phyloP scores from a whole-genome alignment of 169 alveolate genomes.

The Theileria orientalis region DNA sequence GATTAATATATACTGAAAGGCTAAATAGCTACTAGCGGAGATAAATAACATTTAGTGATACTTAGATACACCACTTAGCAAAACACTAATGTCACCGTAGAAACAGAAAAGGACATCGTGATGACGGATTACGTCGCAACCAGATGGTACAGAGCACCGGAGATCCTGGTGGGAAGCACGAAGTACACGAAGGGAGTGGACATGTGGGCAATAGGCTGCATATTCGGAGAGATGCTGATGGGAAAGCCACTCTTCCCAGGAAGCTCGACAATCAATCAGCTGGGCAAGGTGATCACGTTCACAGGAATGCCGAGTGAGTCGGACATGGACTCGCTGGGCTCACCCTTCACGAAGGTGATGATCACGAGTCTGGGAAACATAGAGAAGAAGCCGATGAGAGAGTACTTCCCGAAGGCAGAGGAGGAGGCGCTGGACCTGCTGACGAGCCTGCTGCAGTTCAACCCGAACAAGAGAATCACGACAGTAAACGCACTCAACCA shows the following conservation, averaged over 20 bases:
- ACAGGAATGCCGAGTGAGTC: conserved; percentile 91
- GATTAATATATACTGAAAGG: too few species aligned
- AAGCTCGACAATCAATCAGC: conserved; percentile 95
- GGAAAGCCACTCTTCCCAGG: conserved; percentile 98
- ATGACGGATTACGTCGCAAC: conserved; percentile 99
- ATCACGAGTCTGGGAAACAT: conserved; percentile 29
- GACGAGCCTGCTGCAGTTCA: conserved; percentile 47
- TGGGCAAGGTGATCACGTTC: conserved; percentile 88
- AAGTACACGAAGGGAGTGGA: conserved; percentile 98
- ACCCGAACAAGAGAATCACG: conserved; percentile 60
- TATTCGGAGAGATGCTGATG: conserved; percentile 92
- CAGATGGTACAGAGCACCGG: conserved; percentile 99
- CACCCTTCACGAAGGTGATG: conserved; percentile 75
- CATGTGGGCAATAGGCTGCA: conserved; percentile 99
- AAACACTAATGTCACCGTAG: too few species aligned
- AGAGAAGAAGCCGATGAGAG: conserved; percentile 23
- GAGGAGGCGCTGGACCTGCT: conserved; percentile 60
- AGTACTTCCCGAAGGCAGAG: conserved; percentile 52
- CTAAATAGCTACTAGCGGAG: too few species aligned
- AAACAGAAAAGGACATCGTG: conserved; percentile 71
- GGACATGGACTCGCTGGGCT: conserved; percentile 87
- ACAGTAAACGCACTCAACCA: conserved; percentile 62
- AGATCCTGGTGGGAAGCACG: conserved; percentile 93
- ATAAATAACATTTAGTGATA: too few species aligned
- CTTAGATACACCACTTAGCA: too few species aligned